Base-by-base conservation (phyloP, 2,329 filamentous ascomycete species). In the Dothideomycetidae sp. region DNA sequence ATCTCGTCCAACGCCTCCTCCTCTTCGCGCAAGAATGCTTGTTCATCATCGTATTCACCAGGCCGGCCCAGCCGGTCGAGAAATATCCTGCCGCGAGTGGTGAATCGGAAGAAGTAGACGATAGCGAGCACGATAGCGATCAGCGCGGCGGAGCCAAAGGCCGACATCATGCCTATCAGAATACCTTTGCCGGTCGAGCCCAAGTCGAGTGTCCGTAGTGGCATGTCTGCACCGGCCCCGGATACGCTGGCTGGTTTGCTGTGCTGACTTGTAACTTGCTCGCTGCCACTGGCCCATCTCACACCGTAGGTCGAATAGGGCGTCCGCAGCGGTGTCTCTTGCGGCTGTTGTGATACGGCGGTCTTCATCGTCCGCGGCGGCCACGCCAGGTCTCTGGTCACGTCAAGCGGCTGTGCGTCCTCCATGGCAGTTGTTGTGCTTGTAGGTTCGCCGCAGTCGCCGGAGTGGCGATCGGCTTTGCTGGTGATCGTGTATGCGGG, bases 1-100 rank as follows among this genome's bases (percentile, higher is more conserved):
- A 98, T 98, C 41, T 73, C 72, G 65, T 93, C 88, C 56, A 98
- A 63, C 41, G 90, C 90, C 59, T 94, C 85, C 23, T 83, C 85
- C 72, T 98, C 90, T 58, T 96, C 90, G 53, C 82, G 77, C 46
- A 78, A 71, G 63, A 93, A 94, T 9, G 84, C 82, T 62, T 96
- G 88, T 59, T 96, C 90, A 61, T 98, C 90, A 56, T 98, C 90
- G 58, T 85, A 98, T 62, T 96, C 90, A 50, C 90, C 90, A 1
- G 90, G 90, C 42, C 88, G 72, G 31, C 85, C 85, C 57, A 98
- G 79, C 46, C 88, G 78, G 63, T 98, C 90, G 48, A 98, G 72
- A 45, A 96, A 74, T 53, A 98, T 94, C 49, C 88, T 75, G 30
- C 88, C 88, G 35, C 79, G 79, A 38, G 70, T 74, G 26, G 88